These are phyloP conservation scores for Malassezia japonica DNA, from an alignment of 1,284 basidiomycete species.

Conservation along the genomic window DNA sequence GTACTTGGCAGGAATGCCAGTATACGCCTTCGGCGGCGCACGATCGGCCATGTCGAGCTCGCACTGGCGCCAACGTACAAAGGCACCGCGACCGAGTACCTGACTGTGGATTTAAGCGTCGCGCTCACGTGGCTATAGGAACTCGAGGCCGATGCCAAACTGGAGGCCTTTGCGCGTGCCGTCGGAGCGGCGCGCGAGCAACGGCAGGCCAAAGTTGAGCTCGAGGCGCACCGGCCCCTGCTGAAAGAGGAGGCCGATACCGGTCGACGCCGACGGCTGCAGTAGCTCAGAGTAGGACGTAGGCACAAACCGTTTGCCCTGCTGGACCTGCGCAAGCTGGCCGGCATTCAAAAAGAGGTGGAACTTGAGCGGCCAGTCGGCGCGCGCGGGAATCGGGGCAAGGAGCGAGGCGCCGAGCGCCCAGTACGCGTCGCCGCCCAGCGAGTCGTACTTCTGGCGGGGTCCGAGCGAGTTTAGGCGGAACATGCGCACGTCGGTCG, in stretches of 20 bases:
- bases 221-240: constrained; percentile 77
- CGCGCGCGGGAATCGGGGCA: constrained; percentile 65
- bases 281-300: constrained; percentile 14
- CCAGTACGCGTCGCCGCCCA: constrained; percentile 84
- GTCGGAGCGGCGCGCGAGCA: constrained; percentile 69
- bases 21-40: background rate
- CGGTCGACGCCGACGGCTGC: constrained; percentile 61
- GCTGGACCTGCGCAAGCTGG: constrained; percentile 61
- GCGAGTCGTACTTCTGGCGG: constrained; percentile 64
- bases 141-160: constrained; percentile 70
- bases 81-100: too few species aligned
- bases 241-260: constrained; percentile 80
- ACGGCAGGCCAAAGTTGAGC: constrained; percentile 80
- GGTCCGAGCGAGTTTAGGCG: constrained; percentile 74
- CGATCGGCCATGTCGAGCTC: constrained; percentile 3
- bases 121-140: constrained; percentile 23
- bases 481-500: constrained; percentile 79
- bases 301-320: constrained; percentile 18
- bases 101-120: too few species aligned
- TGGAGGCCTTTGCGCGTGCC: constrained; percentile 71
- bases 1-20: background rate
- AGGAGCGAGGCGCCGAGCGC: constrained; percentile 71
- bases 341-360: constrained; percentile 82
- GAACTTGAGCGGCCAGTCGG: constrained; percentile 77
- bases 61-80: too few species aligned